Evolutionary conservation across 2,329 filamentous ascomycete genomes (phyloP), one percentile per base, ranked within the genome.

Genomic region (Trichoderma sp.): DNA sequence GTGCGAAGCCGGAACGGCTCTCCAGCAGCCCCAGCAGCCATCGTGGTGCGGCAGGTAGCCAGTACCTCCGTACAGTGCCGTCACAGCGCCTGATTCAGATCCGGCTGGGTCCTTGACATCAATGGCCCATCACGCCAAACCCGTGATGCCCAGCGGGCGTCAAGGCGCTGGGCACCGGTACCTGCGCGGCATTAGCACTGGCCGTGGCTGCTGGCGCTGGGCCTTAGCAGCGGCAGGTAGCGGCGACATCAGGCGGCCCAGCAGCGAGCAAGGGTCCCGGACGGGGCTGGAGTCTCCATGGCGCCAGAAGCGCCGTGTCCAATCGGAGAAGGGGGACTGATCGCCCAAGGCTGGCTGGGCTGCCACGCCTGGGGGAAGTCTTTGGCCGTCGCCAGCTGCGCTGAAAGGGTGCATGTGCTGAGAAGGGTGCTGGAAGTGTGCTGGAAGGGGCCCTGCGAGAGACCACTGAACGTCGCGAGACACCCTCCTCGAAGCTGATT

Each of bases 181-280:
- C 69, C 65, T 58, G 24, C 7, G 29, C 35, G 65, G 37, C 65
- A 70, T 63, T 70, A 68, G 65, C 60, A 57, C 24, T 27, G 27
- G 29, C 35, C 56, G 37, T 37, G 55, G 53, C 21, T 55, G 43
- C 49, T 58, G 68, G 68, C 37, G 57, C 40, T 64, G 52, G 58
- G 60, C 58, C 70, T 73, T 75, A 76, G 73, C 74, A 72, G 53
- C 53, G 57, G 49, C 69, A 72, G 58, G 72, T 73, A 74, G 73
- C 72, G 64, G 70, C 11, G 69, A 68, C 70, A 63, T 55, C 70
- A 35, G 33, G 19, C 55, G 37, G 57, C 69, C 62, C 70, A 59
- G 49, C 61, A 56, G n/a, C 27, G 21, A 14, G 7, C 57, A 56
- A 57, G 57, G 65, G 29, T 21, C 47, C 47, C 24, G 29, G 24